Conservation (phyloP, 2,329 filamentous ascomycete species). For the Beauveria sp. region DNA sequence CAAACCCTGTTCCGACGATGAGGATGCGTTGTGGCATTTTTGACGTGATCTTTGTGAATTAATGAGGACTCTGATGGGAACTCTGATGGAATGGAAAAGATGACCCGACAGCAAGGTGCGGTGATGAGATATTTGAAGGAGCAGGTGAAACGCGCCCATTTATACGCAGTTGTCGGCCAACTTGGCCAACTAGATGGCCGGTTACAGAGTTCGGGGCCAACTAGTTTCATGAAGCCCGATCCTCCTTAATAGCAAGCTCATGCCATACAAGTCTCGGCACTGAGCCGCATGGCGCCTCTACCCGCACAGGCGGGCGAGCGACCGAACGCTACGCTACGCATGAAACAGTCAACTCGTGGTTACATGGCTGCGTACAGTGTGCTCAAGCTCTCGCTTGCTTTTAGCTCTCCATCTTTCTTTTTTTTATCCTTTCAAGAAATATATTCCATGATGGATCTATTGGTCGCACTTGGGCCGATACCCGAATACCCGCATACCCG, state of each 20-base stretch:
- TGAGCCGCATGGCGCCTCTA: background rate
- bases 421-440: background rate
- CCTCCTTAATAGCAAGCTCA: background rate
- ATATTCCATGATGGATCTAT: background rate
- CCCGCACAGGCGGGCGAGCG: background rate
- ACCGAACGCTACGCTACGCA: background rate
- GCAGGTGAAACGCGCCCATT: background rate
- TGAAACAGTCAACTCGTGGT: background rate
- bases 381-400: background rate
- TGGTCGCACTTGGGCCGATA: background rate
- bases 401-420: background rate
- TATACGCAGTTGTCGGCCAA: background rate
- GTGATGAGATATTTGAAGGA: background rate
- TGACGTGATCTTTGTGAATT: too few relatives aligned
- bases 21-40: conserved; percentile 11
- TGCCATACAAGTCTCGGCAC: too few relatives aligned
- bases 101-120: background rate
- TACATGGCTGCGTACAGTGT: background rate
- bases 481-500: conserved; percentile 14
- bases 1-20: conserved; percentile 27
- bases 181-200: background rate
- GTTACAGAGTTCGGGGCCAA: background rate
- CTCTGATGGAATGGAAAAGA: background rate
- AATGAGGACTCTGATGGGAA: background rate
- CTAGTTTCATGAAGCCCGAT: background rate